Evolutionary conservation across 495 filamentous ascomycete species (phyloP), one percentile per base, ranked within the genome.

Genomic region (Tuber umbilicatum): DNA sequence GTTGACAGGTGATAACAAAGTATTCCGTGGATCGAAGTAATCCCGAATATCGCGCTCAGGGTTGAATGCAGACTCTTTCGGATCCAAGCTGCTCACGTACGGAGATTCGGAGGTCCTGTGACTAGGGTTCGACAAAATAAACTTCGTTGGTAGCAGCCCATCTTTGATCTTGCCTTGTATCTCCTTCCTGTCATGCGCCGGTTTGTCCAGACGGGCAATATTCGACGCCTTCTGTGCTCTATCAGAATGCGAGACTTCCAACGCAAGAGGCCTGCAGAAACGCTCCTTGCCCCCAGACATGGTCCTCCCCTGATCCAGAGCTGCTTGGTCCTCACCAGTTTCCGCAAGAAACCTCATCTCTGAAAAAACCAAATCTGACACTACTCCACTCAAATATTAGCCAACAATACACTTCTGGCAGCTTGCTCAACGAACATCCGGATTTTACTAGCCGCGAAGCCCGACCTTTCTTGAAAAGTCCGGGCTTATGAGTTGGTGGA

Each of bases 351-450:
- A 64, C 27, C 27, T 64, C 55, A 64, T 64, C 27, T 64, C 55
- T 64, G 55, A 64, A 35, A 64, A 64, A 64, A 64, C 31, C 55
- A 64, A 64, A 64, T 64, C 55, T 6, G 55, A 35, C 27, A 64
- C 55, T 64, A 35, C 27, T 12, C 55, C n/a, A 31, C 27, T 35
- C 27, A 35, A 5, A 17, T 31, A 14, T 64, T 12, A 64, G 55
- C 12, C 55, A 64, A 64, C 14, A 5, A 35, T 64, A 64, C 10
- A 35, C 14, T 35, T 17, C 12, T 35, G 6, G 55, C 12, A 64
- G 55, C 14, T 64, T 35, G 27, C 27, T 14, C 3, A 64, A 64
- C 55, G 27, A 19, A 64, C 55, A 14, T 16, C 55, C 55, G 0
- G 55, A 31, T 64, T 64, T 64, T 35, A 64, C 27, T 3, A 27